Evolutionary conservation across 495 filamentous ascomycete species (phyloP).

Genomic region (Patellaria atrata): DNA sequence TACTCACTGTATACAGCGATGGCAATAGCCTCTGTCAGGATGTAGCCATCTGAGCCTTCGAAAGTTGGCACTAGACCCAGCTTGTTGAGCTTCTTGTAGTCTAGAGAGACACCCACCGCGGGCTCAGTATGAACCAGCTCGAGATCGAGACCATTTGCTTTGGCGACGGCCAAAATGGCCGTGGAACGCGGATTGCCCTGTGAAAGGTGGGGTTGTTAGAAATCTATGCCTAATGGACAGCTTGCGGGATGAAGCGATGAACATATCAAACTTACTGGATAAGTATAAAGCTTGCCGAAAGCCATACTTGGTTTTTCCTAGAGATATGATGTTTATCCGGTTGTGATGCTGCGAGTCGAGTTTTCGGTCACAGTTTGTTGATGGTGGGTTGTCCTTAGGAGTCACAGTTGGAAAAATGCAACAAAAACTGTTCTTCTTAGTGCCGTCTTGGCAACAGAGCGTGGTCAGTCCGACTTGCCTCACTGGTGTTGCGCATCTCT

Average conservation of each 20-base stretch:
- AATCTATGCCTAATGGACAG: conserved; percentile 2
- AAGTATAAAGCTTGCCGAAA: conserved; percentile 94
- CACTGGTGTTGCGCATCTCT: no score
- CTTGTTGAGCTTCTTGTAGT: conserved; percentile 74
- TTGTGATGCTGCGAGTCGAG: no score
- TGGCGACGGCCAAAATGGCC: conserved; percentile 76
- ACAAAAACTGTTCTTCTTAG: no score
- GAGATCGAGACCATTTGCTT: conserved; percentile 85
- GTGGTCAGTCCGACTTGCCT: no score
- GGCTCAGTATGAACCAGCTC: conserved; percentile 63
- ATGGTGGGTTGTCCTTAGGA: no score
- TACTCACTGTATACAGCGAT: conserved; percentile 94
- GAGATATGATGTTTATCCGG: no score
- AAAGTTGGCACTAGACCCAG: conserved; percentile 88
- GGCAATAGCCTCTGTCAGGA: conserved; percentile 77
- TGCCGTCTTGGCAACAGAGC: no score
- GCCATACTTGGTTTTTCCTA: conserved; percentile 71
- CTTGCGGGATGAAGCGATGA: conserved; percentile 5
- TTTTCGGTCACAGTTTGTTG: no score
- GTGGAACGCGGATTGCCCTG: conserved; percentile 85
- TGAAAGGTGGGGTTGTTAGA: conserved; percentile 17
- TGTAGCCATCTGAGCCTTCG: conserved; percentile 81
- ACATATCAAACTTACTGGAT: conserved; percentile 45
- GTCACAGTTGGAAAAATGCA: no score
- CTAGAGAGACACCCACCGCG: conserved; percentile 41